Evolutionary conservation across 352 stramenopile genomes (phyloP), one percentile per base, ranked within the genome.

Genomic region (Globisporangium polare): DNA sequence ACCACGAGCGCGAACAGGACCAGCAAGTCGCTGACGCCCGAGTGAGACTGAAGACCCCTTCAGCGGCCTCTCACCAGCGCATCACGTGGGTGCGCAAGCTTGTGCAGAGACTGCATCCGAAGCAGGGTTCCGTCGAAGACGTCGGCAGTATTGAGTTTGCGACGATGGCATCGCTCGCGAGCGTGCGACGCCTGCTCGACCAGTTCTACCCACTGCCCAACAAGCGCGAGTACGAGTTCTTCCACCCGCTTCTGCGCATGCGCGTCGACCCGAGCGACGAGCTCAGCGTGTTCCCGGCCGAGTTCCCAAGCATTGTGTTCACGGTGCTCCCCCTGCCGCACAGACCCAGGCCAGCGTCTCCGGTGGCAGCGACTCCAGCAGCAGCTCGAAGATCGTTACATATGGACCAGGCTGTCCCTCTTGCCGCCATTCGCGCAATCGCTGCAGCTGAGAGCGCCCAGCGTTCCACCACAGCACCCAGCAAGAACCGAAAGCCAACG

Each of bases 131-230:
- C 0, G 22, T 61, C 0, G 59, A 74, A 12, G 18, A 61, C 0
- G 4, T 74, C 5, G 69, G 69, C 6, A 27, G 26, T 15, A 56
- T 77, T 42, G 70, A 74, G 50, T 74, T 77, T 27, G 45, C 66
- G 31, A 68, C 55, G 4, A 29, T 65, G 22, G 63, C 70, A 7
- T 60, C 67, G 26, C 63, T 77, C 31, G 70, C 60, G 8, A 65
- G 62, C 37, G 58, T 67, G 47, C 63, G 67, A 2, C n/a, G 22
- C 13, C 70, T 77, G 24, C 59, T 77, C 29, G 56, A 72, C 33
- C 63, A 74, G 53, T 77, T 77, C 53, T 69, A 72, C 31, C 70
- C 67, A 18, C 45, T 70, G n/a, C 60, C 66, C 0, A 58, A 53
- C 53, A 49, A 65, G 10, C 69, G 63, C 51, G 47, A 60, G 22